Base-by-base conservation (phyloP, 352 stramenopile genomes). In the Phytophthora syringae region DNA sequence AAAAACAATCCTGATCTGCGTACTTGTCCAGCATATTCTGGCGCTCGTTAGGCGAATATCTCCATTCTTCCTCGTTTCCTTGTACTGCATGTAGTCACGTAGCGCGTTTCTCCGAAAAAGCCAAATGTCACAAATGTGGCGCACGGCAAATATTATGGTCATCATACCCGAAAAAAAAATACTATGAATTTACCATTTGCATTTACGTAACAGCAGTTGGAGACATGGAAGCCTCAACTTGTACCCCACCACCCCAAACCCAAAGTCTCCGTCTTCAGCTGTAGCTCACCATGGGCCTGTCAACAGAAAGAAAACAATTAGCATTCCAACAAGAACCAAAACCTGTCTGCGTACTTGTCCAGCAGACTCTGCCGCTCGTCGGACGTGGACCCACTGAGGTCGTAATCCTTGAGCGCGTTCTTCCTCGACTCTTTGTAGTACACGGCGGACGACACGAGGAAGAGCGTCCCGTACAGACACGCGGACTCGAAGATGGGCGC, bases 371-470 rank as follows among this genome's bases (percentile, higher is more conserved):
- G 80, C 52, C 80, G 79, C 57, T 93, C 84, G n/a, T 82, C 84
- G 7, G 54, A 25, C n/a, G 80, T 72, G 12, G 67, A 81, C 0
- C 67, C 58, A 21, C 79, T 59, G 44, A 80, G 64, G 51, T 88
- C 68, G 64, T 84, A 91, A 25, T 63, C 63, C 45, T 66, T 49
- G 10, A 48, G 24, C 40, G 53, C 49, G 50, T 66, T 64, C 67
- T 90, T 92, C 60, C 82, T 78, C 37, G 70, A 82, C 71, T 95
- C 83, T 55, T 90, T 72, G 60, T 84, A 88, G 59, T 84, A 93
- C 16, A 91, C 62, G 9, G 72, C 74, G 24, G 82, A 90, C 13
- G 84, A 93, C 13, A 79, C 80, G 13, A 90, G 62, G 49, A 93
- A 92, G 12, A 91, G 66, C 47, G 76, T 82, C 11, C 77, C 86